These are phyloP conservation scores for Boletus mariae DNA, from an alignment of 1,284 basidiomycete species.

Conservation along the genomic window DNA sequence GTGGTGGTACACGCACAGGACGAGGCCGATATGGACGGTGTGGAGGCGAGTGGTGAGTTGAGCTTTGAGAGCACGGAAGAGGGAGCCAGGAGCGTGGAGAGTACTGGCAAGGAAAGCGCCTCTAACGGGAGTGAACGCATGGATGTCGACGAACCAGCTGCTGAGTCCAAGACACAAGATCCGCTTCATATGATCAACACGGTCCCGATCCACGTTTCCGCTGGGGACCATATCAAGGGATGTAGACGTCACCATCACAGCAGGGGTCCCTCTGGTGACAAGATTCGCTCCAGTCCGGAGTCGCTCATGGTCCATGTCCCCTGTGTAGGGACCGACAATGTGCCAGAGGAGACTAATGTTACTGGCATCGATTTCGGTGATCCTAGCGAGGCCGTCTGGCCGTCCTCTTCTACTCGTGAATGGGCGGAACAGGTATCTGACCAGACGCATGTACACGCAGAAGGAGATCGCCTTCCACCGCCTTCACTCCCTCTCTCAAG, in stretches of 20 bases:
- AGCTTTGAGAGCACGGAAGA: slow-evolving; percentile 8
- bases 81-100: slow-evolving; percentile 2
- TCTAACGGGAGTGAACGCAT: slow-evolving; percentile 17
- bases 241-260: slow-evolving; percentile 9
- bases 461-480: slow-evolving; percentile 4
- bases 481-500: slow-evolving; percentile 4
- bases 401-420: slow-evolving; percentile 29
- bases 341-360: slow-evolving; percentile 6
- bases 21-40: neutral
- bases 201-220: slow-evolving; percentile 27
- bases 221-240: slow-evolving; percentile 26
- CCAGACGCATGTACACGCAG: slow-evolving; percentile 16
- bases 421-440: slow-evolving; percentile 31
- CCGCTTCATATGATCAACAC: slow-evolving; percentile 18
- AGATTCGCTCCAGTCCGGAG: slow-evolving; percentile 18
- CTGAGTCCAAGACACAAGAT: slow-evolving; percentile 1
- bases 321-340: slow-evolving; percentile 10
- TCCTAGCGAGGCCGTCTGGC: slow-evolving; percentile 40
- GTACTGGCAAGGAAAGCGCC: slow-evolving; percentile 1
- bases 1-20: neutral
- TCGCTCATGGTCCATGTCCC: slow-evolving; percentile 34
- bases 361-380: slow-evolving; percentile 34
- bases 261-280: slow-evolving; percentile 2
- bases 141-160: slow-evolving; percentile 24
- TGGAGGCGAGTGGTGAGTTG: slow-evolving; percentile 1